Evolutionary conservation across 1,284 basidiomycete species (phyloP).

Genomic region (Chondrostereum purpureum): DNA sequence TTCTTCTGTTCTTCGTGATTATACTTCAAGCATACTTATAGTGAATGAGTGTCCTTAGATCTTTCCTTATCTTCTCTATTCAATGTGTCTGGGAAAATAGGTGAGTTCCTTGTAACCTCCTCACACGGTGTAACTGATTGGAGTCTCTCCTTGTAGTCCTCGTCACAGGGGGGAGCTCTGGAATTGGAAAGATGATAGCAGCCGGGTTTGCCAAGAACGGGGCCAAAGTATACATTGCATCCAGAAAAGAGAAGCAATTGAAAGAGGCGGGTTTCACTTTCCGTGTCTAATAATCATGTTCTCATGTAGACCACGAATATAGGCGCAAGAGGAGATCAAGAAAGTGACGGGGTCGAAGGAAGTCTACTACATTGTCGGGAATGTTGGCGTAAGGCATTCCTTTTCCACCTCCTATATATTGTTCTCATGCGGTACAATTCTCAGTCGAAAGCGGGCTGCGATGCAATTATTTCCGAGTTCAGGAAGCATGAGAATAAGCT

Average conservation of each 20-base stretch:
- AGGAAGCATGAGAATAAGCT: slow-evolving; percentile 64
- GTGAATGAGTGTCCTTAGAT: slow-evolving; percentile 30
- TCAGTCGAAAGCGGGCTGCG: slow-evolving; percentile 75
- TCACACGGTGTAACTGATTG: slow-evolving; percentile 6
- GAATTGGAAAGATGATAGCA: slow-evolving; percentile 79
- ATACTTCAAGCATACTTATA: too few species aligned
- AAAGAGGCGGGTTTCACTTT: slow-evolving; percentile 48
- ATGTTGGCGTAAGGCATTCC: slow-evolving; percentile 51
- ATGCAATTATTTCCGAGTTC: slow-evolving; percentile 64
- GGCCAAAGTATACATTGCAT: slow-evolving; percentile 81
- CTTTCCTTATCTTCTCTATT: slow-evolving; percentile 58
- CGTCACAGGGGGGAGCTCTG: slow-evolving; percentile 75
- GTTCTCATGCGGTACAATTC: not conserved
- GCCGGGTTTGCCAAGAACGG: slow-evolving; percentile 77
- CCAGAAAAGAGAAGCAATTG: slow-evolving; percentile 72
- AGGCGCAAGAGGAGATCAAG: slow-evolving; percentile 59
- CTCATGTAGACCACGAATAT: not conserved
- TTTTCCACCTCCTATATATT: not conserved
- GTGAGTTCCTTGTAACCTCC: slow-evolving; percentile 28
- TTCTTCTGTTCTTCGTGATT: not conserved
- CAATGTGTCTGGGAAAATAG: slow-evolving; percentile 70
- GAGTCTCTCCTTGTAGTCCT: slow-evolving; percentile 41
- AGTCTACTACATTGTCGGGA: slow-evolving; percentile 67
- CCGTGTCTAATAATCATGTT: slow-evolving; percentile 1
- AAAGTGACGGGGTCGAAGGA: slow-evolving; percentile 49